These are phyloP conservation scores for Symbiodinium natans DNA, from an alignment of 73 alveolate species.

Conservation along the genomic window DNA sequence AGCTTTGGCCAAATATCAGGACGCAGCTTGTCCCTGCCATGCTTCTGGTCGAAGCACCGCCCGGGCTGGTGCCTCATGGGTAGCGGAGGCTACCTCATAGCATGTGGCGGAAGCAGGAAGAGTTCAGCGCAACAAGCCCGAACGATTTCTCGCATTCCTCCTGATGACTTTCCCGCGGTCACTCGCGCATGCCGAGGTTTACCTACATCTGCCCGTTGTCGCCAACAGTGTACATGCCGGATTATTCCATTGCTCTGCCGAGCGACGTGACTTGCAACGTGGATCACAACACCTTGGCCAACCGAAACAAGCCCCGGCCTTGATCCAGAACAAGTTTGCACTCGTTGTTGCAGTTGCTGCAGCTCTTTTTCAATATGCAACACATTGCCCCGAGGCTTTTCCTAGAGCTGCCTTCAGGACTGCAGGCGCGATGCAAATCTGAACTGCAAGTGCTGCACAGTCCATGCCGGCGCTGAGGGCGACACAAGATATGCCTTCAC, in stretches of 20 bases:
- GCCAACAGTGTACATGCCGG: conserved; percentile 69
- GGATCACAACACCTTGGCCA: conserved; percentile 75
- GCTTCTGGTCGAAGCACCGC: conserved; percentile 83
- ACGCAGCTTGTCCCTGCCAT: conserved; percentile 65
- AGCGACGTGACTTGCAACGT: conserved; percentile 56
- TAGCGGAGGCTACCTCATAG: too few species aligned
- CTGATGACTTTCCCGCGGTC: background rate
- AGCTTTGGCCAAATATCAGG: too few species aligned
- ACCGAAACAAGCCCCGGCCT: conserved; percentile 69
- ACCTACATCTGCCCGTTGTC: conserved; percentile 87
- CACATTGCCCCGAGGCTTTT: background rate
- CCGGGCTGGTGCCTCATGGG: conserved; percentile 28
- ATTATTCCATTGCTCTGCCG: conserved; percentile 26
- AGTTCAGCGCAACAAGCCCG: too few species aligned
- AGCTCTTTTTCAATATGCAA: background rate
- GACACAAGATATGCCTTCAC: conserved; percentile 89
- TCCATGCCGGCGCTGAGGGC: background rate
- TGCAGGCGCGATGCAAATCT: conserved; percentile 16
- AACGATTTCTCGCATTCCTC: background rate
- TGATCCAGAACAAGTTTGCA: background rate
- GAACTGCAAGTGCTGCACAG: background rate
- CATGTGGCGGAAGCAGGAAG: too few species aligned
- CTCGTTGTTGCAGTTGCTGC: background rate
- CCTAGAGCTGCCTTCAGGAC: conserved; percentile 27
- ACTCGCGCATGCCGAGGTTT: conserved; percentile 29